These are phyloP conservation scores for Trichoderma brevicompactum DNA, from an alignment of 2,329 filamentous ascomycete species.

Conservation along the genomic window DNA sequence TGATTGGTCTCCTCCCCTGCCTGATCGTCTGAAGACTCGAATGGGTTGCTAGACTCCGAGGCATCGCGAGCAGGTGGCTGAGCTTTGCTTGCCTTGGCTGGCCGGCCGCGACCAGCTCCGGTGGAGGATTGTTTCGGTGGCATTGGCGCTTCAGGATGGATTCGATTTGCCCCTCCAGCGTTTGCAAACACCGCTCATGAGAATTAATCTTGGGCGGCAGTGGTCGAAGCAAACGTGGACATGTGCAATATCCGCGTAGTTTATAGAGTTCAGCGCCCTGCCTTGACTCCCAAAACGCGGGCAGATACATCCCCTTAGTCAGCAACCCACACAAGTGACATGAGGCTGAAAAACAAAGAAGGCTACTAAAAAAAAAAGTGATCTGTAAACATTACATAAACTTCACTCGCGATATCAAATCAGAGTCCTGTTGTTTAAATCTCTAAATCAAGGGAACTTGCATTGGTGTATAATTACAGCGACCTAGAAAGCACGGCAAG, in stretches of 20 bases:
- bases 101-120: slow-evolving; percentile 44
- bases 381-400: neutral
- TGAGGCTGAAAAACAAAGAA: neutral
- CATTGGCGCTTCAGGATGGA: slow-evolving; percentile 39
- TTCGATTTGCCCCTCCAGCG: neutral
- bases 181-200: neutral
- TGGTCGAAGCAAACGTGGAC: neutral
- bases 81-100: slow-evolving; percentile 39
- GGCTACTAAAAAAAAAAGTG: neutral
- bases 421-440: slow-evolving; percentile 2
- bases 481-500: slow-evolving; percentile 55
- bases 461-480: slow-evolving; percentile 67
- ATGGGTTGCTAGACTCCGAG: slow-evolving; percentile 42
- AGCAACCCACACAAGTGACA: neutral
- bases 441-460: slow-evolving; percentile 54
- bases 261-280: neutral
- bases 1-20: slow-evolving; percentile 33
- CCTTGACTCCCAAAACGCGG: neutral
- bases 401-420: neutral
- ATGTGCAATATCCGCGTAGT: neutral
- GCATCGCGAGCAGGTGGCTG: slow-evolving; percentile 35
- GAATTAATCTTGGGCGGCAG: neutral
- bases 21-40: slow-evolving; percentile 44
- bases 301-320: neutral
- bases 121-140: slow-evolving; percentile 49